A percentile compares a stretch with the other conserved stretches of the same genome.
These are phyloP conservation scores for Pilatotrama ljubarskyi DNA, from an alignment of 768 basidiomycete species.

Conservation along the genomic window DNA sequence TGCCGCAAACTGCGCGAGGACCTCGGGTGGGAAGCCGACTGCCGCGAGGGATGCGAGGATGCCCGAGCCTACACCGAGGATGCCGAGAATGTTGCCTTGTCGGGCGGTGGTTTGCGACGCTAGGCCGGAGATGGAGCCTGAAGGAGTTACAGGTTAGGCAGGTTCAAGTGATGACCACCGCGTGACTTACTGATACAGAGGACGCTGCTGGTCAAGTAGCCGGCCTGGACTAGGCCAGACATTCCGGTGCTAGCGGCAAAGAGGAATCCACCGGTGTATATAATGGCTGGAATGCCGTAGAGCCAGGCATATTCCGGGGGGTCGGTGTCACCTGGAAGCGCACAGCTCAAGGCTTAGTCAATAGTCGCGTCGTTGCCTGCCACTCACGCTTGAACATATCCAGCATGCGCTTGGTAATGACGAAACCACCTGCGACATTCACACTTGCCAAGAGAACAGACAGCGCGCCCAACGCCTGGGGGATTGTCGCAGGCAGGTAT, in stretches of 20 bases:
- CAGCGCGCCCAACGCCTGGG: constrained; percentile 75
- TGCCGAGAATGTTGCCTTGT: constrained; percentile 86
- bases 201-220: constrained; percentile 82
- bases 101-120: constrained; percentile 80
- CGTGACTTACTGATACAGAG: constrained; percentile 69
- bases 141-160: neutral
- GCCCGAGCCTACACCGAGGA: constrained; percentile 81
- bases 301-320: constrained; percentile 88
- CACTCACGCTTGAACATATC: constrained; percentile 86
- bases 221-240: constrained; percentile 85
- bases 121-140: constrained; percentile 79
- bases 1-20: constrained; percentile 75
- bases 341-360: too few relatives aligned
- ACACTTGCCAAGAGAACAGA: constrained; percentile 88
- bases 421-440: constrained; percentile 87
- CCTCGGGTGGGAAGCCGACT: constrained; percentile 76
- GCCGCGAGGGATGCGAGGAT: constrained; percentile 79
- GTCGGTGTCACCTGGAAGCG: constrained; percentile 75
- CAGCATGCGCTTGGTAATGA: constrained; percentile 89
- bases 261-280: constrained; percentile 83
- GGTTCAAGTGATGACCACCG: neutral
- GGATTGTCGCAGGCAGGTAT: constrained; percentile 76
- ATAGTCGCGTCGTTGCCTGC: too few relatives aligned
- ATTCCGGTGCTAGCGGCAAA: constrained; percentile 82
- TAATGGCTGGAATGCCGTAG: constrained; percentile 74